Evolutionary conservation across 495 filamentous ascomycete genomes (phyloP).

Genomic region (Podospora fimiseda): DNA sequence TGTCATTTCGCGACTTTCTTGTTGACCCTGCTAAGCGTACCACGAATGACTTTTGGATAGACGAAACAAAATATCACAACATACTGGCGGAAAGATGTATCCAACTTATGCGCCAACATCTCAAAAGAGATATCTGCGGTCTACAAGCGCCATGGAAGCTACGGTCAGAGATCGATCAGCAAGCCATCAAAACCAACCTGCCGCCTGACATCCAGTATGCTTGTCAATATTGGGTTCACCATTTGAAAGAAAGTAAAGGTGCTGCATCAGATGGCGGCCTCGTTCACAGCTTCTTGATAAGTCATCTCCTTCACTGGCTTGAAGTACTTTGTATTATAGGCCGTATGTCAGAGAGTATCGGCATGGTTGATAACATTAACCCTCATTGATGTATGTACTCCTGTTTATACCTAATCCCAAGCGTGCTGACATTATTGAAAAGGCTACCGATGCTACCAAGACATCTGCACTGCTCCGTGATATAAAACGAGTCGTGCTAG

Average conservation of each 20-base stretch:
- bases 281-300: conserved; percentile 31
- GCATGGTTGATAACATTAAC: conserved; percentile 17
- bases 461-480: conserved; percentile 13
- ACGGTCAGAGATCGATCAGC: conserved; percentile 13
- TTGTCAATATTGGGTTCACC: conserved; percentile 44
- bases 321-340: conserved; percentile 30
- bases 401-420: conserved; percentile 2
- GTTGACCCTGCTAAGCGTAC: conserved; percentile 27
- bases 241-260: conserved; percentile 31
- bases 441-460: too few relatives aligned
- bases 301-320: conserved; percentile 37
- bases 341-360: conserved; percentile 23
- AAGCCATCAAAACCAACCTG: conserved; percentile 19
- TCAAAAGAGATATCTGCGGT: conserved; percentile 37
- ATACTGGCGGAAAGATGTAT: conserved; percentile 37
- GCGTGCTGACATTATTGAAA: too few relatives aligned
- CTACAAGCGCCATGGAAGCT: conserved; percentile 25
- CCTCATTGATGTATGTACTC: conserved; percentile 6
- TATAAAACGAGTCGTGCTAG: conserved; percentile 24
- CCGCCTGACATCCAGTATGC: conserved; percentile 24
- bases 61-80: conserved; percentile 34
- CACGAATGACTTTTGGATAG: conserved; percentile 31
- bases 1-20: conserved; percentile 50
- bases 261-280: conserved; percentile 18
- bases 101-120: conserved; percentile 23